Conservation (phyloP, 371 early-diverging fungal genomes). For the Mucor circinelloides region DNA sequence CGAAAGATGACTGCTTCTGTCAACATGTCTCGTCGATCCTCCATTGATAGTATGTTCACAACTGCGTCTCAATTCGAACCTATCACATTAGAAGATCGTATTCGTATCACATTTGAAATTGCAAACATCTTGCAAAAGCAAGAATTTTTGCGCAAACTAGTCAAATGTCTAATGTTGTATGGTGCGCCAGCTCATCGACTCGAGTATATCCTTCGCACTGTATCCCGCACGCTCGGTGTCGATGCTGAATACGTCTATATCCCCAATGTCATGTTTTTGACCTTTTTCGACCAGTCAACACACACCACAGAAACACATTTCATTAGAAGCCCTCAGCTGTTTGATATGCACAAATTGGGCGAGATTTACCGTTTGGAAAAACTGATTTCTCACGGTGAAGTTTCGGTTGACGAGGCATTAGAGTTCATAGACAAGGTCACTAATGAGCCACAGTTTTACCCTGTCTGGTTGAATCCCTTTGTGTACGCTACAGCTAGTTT, state of each 20-base stretch:
- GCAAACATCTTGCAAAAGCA: slow-evolving; percentile 66
- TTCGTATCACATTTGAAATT: slow-evolving; percentile 61
- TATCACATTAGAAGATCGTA: slow-evolving; percentile 57
- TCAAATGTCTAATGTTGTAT: slow-evolving; percentile 58
- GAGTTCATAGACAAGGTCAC: slow-evolving; percentile 51
- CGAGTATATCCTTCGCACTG: slow-evolving; percentile 55
- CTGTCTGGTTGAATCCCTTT: slow-evolving; percentile 54
- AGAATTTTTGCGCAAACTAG: slow-evolving; percentile 59
- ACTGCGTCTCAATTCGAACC: slow-evolving; percentile 55
- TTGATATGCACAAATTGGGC: slow-evolving; percentile 71
- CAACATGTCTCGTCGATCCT: slow-evolving; percentile 39
- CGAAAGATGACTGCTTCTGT: slow-evolving; percentile 27
- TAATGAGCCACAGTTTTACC: slow-evolving; percentile 46
- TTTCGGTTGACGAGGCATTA: slow-evolving; percentile 57
- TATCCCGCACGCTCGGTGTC: slow-evolving; percentile 61
- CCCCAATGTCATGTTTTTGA: slow-evolving; percentile 74
- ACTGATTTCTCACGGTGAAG: slow-evolving; percentile 50
- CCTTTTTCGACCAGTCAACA: slow-evolving; percentile 73
- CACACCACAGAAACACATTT: slow-evolving; percentile 82
- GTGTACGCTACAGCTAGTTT: slow-evolving; percentile 55
- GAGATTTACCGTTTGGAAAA: slow-evolving; percentile 62
- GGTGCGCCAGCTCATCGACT: slow-evolving; percentile 66
- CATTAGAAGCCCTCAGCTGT: slow-evolving; percentile 59
- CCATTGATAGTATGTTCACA: slow-evolving; percentile 48
- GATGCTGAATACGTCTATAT: slow-evolving; percentile 71